These are phyloP conservation scores for Botryotinia calthae DNA, from an alignment of 2,329 filamentous ascomycete genomes.

Conservation along the genomic window DNA sequence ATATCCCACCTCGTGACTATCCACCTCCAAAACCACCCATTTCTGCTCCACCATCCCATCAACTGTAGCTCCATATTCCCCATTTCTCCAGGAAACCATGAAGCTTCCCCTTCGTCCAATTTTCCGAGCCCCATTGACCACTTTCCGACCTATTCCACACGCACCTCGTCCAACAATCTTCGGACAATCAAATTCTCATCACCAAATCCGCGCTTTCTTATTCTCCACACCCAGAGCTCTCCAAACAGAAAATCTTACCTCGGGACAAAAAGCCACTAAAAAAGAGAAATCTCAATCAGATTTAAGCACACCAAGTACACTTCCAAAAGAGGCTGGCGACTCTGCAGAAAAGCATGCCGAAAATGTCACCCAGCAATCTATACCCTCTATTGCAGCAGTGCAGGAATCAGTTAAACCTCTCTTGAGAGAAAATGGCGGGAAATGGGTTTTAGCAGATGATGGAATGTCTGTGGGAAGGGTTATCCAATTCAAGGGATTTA, in stretches of 20 bases:
- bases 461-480: conserved; percentile 57
- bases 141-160: background rate
- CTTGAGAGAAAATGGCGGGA: conserved; percentile 31
- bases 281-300: background rate
- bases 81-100: background rate
- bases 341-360: background rate
- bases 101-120: background rate
- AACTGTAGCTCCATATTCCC: background rate
- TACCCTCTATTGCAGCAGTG: background rate
- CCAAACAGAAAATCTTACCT: background rate
- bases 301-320: background rate
- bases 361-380: background rate
- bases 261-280: background rate
- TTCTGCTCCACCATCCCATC: background rate
- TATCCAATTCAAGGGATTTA: conserved; percentile 64
- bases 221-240: background rate
- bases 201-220: background rate
- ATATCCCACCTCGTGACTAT: background rate
- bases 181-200: background rate
- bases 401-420: conserved; percentile 3
- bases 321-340: background rate
- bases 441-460: conserved; percentile 51
- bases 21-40: background rate
- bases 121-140: rapidly evolving
- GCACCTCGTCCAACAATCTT: background rate